Evolutionary conservation across 1,139 yeast species (phyloP), one percentile per base, ranked within the genome.

Genomic region (Eremothecium sinecaudum): DNA sequence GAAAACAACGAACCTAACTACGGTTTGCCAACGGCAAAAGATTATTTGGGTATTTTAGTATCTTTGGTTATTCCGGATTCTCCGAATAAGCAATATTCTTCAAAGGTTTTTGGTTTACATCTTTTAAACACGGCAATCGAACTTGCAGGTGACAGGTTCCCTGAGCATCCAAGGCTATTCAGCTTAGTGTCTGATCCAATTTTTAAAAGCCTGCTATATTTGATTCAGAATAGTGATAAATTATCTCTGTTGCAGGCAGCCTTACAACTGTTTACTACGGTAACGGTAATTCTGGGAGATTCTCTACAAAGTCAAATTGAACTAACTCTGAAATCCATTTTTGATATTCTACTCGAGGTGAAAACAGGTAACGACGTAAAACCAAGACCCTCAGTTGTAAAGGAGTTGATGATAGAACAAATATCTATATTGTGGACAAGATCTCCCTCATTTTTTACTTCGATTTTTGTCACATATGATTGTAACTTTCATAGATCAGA

Each of bases 401-500:
- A 90, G 45, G 98, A 90, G 53, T 67, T 82, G 46, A 67, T 92
- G 48, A 70, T 87, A 27, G 98, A 92, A 56, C 76, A 90, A 11
- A 62, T 90, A 3, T 79, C 95, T 6, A 73, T 84, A 31, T 61
- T 90, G 33, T 80, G 92, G 93, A 73, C 84, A 4, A 72, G 94
- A 40, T 75, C 83, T 1, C 92, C 94, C 1, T 62, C 72, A 3
- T 79, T 84, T 41, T 86, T 87, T 56, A 73, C 87, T 9, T 33
- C 35, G 4, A 28, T 37, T 19, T 90, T 81, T 53, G 77, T 82
- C 36, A 79, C 79, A 39, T 92, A 77, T 53, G 98, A 92, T 58
- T 90, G 97, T 59, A 92, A 86, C 51, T 78, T 86, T 44, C 94
- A 86, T 43, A 73, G 92, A 44, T 70, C 80, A 1, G 96, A 92